Evolutionary conservation across 805 yeast species (phyloP), one percentile per base, ranked within the genome.

Genomic region (Schwanniomyces vanrijiae): DNA sequence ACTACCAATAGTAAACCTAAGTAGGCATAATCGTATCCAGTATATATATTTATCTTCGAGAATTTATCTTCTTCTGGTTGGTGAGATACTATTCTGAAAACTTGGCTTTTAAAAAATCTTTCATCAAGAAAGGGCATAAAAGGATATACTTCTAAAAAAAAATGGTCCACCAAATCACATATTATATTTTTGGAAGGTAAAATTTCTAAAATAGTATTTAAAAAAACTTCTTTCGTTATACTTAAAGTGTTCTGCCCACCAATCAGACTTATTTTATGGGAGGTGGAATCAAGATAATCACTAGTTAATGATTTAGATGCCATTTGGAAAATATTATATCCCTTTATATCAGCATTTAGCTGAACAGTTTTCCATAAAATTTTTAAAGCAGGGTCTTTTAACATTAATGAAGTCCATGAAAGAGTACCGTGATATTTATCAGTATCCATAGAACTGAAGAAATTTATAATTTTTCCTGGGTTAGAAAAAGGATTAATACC

Each of bases 381-480:
- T 7, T 18, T 37, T 20, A 37, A 37, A 18, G 40, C 40, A 16
- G 21, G 40, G 21, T 80, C 83, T 47, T 67, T 75, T 46, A 72
- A 70, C 47, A 78, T 59, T 28, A 72, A 43, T 0, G 81, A 59
- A 3, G 70, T 50, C 69, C 77, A 71, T 3, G 79, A 59, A 18
- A 76, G 60, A 0, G 82, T 80, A 0, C 81, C 83, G 52, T 71
- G 73, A 52, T 71, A 70, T 4, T 14, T 3, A 3, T 16, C 22
- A 3, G 18, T 8, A 37, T 18, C 24, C 24, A 8, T 8, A 11
- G 24, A 3, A 4, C 13, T 18, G 18, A 6, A 20, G 8, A 25
- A 25, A 25, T 25, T 25, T 9, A 37, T 16, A 21, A 16, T 37
- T 16, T 18, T 24, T 13, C 8, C 22, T 7, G 22, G 18, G 3